Evolutionary conservation across 78 protist species (phyloP).

Genomic region (Speleostelium caveatum): DNA sequence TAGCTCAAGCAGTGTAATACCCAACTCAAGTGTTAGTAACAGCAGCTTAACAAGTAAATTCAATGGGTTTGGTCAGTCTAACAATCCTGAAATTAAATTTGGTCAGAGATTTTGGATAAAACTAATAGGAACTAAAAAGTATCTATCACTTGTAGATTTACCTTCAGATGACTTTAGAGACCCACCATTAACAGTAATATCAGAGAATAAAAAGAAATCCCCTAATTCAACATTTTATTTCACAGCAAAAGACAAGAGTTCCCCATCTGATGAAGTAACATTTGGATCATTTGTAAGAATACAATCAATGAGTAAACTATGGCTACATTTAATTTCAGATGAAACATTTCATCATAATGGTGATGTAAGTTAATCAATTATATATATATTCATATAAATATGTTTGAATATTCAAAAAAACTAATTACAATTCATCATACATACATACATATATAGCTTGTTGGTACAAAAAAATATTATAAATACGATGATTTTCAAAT

Average conservation of each 20-base stretch:
- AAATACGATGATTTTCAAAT: slow-evolving; percentile 77
- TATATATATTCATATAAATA: background rate
- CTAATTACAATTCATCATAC: background rate
- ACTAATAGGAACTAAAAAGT: slow-evolving; percentile 47
- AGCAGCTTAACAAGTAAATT: too few relatives aligned
- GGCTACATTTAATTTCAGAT: slow-evolving; percentile 61
- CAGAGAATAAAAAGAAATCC: slow-evolving; percentile 43
- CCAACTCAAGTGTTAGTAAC: background rate
- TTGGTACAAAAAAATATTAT: slow-evolving; percentile 66
- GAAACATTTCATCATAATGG: slow-evolving; percentile 77
- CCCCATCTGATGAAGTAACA: slow-evolving; percentile 14
- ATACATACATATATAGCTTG: slow-evolving; percentile 36
- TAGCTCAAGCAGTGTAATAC: background rate
- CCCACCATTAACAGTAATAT: slow-evolving; percentile 4
- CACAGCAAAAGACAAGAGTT: slow-evolving; percentile 22
- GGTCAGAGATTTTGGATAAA: slow-evolving; percentile 58
- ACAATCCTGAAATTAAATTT: slow-evolving; percentile 11
- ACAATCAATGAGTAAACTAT: slow-evolving; percentile 48
- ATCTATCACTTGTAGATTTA: slow-evolving; percentile 29
- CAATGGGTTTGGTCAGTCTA: too few relatives aligned
- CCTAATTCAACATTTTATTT: slow-evolving; percentile 58
- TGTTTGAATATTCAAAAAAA: background rate
- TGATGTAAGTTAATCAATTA: too few relatives aligned
- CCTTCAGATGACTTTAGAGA: background rate
- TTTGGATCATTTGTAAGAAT: slow-evolving; percentile 74